phyloP scores from a whole-genome alignment of 2,329 filamentous ascomycete species.

The Xylaria digitata region DNA sequence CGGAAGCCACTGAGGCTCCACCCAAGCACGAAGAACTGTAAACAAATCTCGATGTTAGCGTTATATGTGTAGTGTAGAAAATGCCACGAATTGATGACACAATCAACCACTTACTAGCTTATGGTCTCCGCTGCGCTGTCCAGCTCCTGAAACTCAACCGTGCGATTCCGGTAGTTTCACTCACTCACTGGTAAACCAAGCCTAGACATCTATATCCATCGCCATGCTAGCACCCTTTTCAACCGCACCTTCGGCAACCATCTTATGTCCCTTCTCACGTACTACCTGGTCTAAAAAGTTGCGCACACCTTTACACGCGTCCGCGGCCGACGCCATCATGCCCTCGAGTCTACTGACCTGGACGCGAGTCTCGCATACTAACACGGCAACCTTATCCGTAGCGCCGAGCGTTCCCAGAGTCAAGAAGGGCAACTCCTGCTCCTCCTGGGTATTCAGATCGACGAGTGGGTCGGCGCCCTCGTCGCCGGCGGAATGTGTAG shows the following conservation, averaged over 20 bases:
- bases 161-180: background rate
- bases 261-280: slow-evolving; percentile 73
- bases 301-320: slow-evolving; percentile 89
- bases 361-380: slow-evolving; percentile 90
- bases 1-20: slow-evolving; percentile 49
- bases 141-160: background rate
- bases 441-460: slow-evolving; percentile 82
- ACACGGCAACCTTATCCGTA: slow-evolving; percentile 78
- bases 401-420: slow-evolving; percentile 84
- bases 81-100: slow-evolving; percentile 21
- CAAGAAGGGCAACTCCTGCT: slow-evolving; percentile 87
- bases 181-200: background rate
- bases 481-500: slow-evolving; percentile 71
- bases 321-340: slow-evolving; percentile 91
- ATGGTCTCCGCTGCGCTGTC: background rate
- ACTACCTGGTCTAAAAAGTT: slow-evolving; percentile 85
- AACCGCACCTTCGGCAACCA: slow-evolving; percentile 68
- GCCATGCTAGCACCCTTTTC: slow-evolving; percentile 61
- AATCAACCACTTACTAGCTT: slow-evolving; percentile 30
- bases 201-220: slow-evolving; percentile 61
- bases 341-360: slow-evolving; percentile 84
- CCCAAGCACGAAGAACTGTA: slow-evolving; percentile 64
- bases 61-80: slow-evolving; percentile 31
- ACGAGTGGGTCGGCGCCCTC: slow-evolving; percentile 80
- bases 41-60: slow-evolving; percentile 29